Conservation (phyloP, 148 eudicot species). For the Spergularia bocconei region DNA sequence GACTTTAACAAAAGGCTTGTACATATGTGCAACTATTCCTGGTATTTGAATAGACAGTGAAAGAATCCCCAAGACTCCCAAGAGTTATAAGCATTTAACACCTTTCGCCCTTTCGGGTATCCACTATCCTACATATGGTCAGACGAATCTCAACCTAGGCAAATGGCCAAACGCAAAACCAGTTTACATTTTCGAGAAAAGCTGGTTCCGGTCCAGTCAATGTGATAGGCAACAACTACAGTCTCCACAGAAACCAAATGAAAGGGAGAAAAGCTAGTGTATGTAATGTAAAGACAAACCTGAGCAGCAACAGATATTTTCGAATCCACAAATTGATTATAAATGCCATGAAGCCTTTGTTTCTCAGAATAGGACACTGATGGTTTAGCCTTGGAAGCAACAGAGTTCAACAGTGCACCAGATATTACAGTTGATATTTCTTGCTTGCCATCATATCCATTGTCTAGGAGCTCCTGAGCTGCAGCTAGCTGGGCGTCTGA, state of each 20-base stretch:
- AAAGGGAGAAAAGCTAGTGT: not conserved
- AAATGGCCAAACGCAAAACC: not conserved
- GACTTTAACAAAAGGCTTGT: not conserved
- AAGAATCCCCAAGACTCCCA: no score
- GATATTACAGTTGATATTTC: conserved; percentile 61
- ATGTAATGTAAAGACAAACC: conserved; percentile 44
- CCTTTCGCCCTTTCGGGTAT: no score
- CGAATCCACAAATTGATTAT: conserved; percentile 78
- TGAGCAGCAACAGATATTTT: conserved; percentile 74
- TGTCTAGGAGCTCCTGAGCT: conserved; percentile 67
- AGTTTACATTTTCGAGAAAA: not conserved
- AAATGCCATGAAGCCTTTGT: conserved; percentile 67
- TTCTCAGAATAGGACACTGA: conserved; percentile 86
- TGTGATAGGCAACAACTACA: not conserved
- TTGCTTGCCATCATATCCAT: conserved; percentile 38
- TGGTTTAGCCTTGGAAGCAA: conserved; percentile 75
- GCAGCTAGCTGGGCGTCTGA: conserved; percentile 96
- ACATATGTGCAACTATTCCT: not conserved
- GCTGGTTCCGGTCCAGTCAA: not conserved
- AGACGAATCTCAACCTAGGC: conserved; percentile 1
- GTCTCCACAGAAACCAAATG: not conserved
- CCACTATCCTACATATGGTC: not conserved
- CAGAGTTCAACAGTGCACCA: conserved; percentile 46
- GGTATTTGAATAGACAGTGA: not conserved
- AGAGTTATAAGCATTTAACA: not conserved